Evolutionary conservation across 805 yeast species (phyloP).

Genomic region (Candida odintsovae): DNA sequence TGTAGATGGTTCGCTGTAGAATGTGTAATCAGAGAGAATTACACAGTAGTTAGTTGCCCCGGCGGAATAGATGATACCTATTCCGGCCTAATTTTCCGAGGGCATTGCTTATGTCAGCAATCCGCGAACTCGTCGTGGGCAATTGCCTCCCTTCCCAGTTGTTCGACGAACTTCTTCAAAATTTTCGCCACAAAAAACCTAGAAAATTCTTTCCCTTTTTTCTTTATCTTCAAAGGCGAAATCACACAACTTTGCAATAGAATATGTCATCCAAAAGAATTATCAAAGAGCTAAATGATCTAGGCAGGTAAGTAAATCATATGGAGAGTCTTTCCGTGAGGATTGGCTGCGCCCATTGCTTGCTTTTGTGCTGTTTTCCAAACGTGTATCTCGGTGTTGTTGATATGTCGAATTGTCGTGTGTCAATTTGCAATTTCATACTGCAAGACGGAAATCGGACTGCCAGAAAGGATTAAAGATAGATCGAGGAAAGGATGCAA

Average conservation of each 20-base stretch:
- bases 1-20: too few relatives aligned
- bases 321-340: not conserved
- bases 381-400: not conserved
- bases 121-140: not conserved
- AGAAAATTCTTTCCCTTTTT: not conserved
- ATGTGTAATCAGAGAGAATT: too few relatives aligned
- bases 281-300: conserved; percentile 89
- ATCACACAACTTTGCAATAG: not conserved
- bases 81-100: too few relatives aligned
- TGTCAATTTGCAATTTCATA: not conserved
- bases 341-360: not conserved
- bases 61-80: not conserved
- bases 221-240: not conserved
- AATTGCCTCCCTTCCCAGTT: not conserved
- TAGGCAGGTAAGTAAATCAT: conserved; percentile 70
- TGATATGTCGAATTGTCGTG: not conserved
- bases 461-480: not conserved
- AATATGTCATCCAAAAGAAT: conserved; percentile 78
- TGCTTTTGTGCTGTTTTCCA: not conserved
- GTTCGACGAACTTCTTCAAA: not conserved
- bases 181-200: conserved; percentile 1
- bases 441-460: not conserved
- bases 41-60: not conserved
- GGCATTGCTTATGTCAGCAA: not conserved
- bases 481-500: not conserved